Base-by-base conservation (phyloP, 345 rosid genomes). In the Euphorbia lathyris region DNA sequence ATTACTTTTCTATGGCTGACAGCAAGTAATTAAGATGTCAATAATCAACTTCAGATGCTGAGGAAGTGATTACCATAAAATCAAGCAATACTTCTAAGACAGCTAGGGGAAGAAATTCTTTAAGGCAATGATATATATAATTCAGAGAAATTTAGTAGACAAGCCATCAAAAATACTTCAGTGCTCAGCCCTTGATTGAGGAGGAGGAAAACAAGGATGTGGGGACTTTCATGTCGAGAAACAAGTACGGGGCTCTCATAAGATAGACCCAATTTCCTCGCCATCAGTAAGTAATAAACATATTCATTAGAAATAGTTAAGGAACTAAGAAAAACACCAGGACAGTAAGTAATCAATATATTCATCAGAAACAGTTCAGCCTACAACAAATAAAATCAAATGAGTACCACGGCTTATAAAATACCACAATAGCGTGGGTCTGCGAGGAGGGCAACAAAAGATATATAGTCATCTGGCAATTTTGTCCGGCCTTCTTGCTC, bases 401-500 rank as follows among this genome's bases (percentile, higher is more conserved):
- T 53, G 67, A 45, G 77, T 78, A 77, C 82, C 80, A 77, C 69
- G 74, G 50, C 70, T 72, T 73, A 79, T 73, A 82, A 78, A 63
- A 77, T 94, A 94, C 96, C 98, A 77, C 97, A 88, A 84, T 90
- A 94, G 72, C 92, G 86, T 82, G 96, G 93, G 85, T 94, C 98
- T 36, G 97, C 98, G 58, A 94, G 97, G 66, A 94, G 95, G 63
- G 89, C 80, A 72, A 94, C 98, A 83, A 94, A 91, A 43, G 98
- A 94, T 82, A 94, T 94, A 82, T 88, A 86, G 76, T 86, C 91
- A 86, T 82, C 94, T 2, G 72, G 81, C 61, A 74, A 73, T 76
- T 86, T 86, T 64, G 67, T 76, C 69, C 78, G 81, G 70, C 96
- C 95, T 78, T 94, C 97, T 83, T 91, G 97, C 79, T 94, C 97